phyloP scores from a whole-genome alignment of 78 protist species.

The Trichosphaerium sp. region DNA sequence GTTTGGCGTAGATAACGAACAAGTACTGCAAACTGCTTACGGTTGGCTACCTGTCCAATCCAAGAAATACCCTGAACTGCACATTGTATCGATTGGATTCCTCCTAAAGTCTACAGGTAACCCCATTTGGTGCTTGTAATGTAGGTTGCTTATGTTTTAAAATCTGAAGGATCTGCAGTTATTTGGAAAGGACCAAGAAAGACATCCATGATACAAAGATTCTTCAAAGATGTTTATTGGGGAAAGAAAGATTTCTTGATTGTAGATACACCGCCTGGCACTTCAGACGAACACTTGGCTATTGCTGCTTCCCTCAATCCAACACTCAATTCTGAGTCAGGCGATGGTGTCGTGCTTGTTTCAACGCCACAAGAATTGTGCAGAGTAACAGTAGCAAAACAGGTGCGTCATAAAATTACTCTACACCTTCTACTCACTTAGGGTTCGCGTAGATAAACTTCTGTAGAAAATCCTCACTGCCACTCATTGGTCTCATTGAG shows the following conservation, averaged over 20 bases:
- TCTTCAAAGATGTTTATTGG: slow-evolving; percentile 45
- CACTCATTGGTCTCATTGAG: slow-evolving; percentile 36
- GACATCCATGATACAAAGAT: slow-evolving; percentile 21
- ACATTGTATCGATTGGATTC: background rate
- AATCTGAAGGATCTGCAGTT: background rate
- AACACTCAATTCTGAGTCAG: no score
- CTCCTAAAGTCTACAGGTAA: slow-evolving; percentile 12
- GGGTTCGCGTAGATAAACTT: background rate
- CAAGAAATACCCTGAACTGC: no score
- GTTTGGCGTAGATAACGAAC: slow-evolving; percentile 41
- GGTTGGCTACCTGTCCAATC: slow-evolving; percentile 39
- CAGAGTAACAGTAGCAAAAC: slow-evolving; percentile 21
- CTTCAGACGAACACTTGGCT: slow-evolving; percentile 42
- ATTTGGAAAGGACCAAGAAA: slow-evolving; percentile 56
- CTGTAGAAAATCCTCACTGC: slow-evolving; percentile 8
- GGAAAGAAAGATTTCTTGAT: slow-evolving; percentile 30
- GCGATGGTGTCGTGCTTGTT: slow-evolving; percentile 42
- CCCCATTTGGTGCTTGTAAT: slow-evolving; percentile 14
- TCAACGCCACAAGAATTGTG: slow-evolving; percentile 35
- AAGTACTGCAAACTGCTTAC: slow-evolving; percentile 28
- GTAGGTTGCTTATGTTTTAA: slow-evolving; percentile 21
- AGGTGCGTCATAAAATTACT: background rate
- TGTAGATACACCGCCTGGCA: slow-evolving; percentile 52
- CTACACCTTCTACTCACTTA: background rate
- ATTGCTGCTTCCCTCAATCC: slow-evolving; percentile 15